phyloP scores from a whole-genome alignment of 495 filamentous ascomycete genomes.

The Aspergillus conjunctus region DNA sequence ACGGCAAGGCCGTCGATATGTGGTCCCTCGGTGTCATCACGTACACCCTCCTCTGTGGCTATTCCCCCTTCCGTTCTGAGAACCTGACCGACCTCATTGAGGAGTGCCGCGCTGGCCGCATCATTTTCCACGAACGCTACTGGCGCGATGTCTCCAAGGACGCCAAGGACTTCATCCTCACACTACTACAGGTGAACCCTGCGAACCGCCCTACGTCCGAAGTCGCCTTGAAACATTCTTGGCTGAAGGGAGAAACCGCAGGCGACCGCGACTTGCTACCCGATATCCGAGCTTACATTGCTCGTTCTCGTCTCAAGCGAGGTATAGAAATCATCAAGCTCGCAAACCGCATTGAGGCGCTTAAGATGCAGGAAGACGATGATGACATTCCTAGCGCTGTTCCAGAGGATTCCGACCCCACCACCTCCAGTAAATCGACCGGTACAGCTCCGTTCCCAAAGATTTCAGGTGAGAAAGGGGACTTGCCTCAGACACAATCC shows the following conservation, averaged over 20 bases:
- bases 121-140: slow-evolving; percentile 97
- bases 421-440: slow-evolving; percentile 11
- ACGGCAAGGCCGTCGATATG: slow-evolving; percentile 99
- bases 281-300: slow-evolving; percentile 93
- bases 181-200: slow-evolving; percentile 77
- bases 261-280: slow-evolving; percentile 95
- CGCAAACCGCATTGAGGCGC: slow-evolving; percentile 92
- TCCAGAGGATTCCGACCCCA: slow-evolving; percentile 39
- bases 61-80: slow-evolving; percentile 96
- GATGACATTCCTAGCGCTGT: slow-evolving; percentile 67
- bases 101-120: slow-evolving; percentile 84
- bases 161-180: slow-evolving; percentile 91
- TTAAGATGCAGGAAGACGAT: slow-evolving; percentile 95
- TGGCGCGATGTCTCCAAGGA: slow-evolving; percentile 97
- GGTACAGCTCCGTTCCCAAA: slow-evolving; percentile 20
- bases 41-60: slow-evolving; percentile 98
- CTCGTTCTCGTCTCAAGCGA: slow-evolving; percentile 83
- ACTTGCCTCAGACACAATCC: slow-evolving; percentile 19
- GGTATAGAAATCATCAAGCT: slow-evolving; percentile 98
- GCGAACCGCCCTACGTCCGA: slow-evolving; percentile 76
- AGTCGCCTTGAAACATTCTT: slow-evolving; percentile 80
- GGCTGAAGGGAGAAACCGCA: slow-evolving; percentile 89
- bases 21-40: slow-evolving; percentile 99
- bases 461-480: slow-evolving; percentile 26
- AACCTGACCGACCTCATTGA: slow-evolving; percentile 92